A percentile compares a stretch with the other conserved stretches of the same genome.
These are phyloP conservation scores for Syzygium aromaticum DNA, from an alignment of 345 rosid genomes.

Conservation along the genomic window DNA sequence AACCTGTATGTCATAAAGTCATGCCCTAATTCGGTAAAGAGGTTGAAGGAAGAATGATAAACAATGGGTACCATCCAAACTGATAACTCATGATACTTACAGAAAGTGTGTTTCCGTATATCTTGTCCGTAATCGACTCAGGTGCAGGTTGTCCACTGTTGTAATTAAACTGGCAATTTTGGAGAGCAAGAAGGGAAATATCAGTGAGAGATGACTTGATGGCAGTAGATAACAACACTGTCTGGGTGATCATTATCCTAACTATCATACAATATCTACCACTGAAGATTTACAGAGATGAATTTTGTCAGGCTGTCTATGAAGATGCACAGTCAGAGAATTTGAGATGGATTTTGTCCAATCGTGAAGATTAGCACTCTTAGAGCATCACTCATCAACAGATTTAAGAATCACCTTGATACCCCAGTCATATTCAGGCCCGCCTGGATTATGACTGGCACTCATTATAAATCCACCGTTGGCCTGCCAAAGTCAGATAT, in stretches of 20 bases:
- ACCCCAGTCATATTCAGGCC: slow-evolving; percentile 95
- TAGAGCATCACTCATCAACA: neutral
- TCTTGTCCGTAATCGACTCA: slow-evolving; percentile 87
- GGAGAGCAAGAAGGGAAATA: neutral
- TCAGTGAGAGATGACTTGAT: neutral
- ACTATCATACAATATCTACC: neutral
- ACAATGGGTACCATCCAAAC: neutral
- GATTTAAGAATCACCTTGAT: slow-evolving; percentile 51
- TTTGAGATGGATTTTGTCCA: neutral
- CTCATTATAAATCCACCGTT: slow-evolving; percentile 97
- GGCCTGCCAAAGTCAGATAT: slow-evolving; percentile 33
- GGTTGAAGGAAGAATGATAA: neutral
- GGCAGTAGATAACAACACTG: neutral
- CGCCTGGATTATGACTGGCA: slow-evolving; percentile 97
- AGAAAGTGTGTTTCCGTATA: slow-evolving; percentile 90
- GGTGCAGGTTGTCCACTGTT: slow-evolving; percentile 97
- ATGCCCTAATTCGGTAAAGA: neutral
- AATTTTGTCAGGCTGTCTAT: neutral
- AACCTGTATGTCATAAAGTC: neutral
- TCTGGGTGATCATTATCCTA: neutral
- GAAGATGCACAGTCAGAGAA: neutral
- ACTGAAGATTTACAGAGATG: neutral
- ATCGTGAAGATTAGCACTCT: neutral
- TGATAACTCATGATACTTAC: slow-evolving; percentile 55
- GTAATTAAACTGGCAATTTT: slow-evolving; percentile 61